Conservation (phyloP, 768 basidiomycete genomes). For the Rhizopogon vinicolor region DNA sequence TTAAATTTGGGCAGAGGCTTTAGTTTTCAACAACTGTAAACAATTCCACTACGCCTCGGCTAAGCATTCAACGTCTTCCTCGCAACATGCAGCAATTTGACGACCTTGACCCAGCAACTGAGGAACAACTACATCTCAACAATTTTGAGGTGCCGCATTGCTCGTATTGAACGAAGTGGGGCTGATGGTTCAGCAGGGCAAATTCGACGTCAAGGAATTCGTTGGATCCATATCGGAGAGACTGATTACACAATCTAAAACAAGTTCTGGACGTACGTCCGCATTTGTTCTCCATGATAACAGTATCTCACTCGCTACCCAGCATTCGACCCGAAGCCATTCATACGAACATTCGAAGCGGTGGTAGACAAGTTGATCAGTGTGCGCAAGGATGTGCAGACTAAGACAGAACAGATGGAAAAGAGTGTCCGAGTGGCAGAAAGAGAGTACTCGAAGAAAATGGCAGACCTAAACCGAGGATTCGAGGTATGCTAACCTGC, state of each 20-base stretch:
- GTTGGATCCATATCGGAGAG: constrained; percentile 83
- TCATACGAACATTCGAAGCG: constrained; percentile 87
- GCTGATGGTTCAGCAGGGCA: constrained; percentile 47
- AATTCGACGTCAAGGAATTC: constrained; percentile 91
- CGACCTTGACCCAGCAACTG: constrained; percentile 47
- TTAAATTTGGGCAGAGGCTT: constrained; percentile 7
- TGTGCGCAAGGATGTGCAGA: constrained; percentile 85
- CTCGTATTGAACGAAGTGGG: not conserved
- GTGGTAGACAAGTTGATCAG: constrained; percentile 86
- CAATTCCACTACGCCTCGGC: constrained; percentile 10
- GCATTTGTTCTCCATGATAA: constrained; percentile 11
- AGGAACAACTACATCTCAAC: constrained; percentile 47
- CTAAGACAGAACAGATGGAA: constrained; percentile 89
- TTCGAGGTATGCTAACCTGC: constrained; percentile 68
- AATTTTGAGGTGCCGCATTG: constrained; percentile 46
- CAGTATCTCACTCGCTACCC: constrained; percentile 1
- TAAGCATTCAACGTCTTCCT: constrained; percentile 1
- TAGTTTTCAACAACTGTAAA: constrained; percentile 28
- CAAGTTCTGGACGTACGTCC: constrained; percentile 72
- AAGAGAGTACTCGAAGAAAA: constrained; percentile 90
- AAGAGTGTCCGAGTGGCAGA: constrained; percentile 85
- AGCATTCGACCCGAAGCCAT: constrained; percentile 96
- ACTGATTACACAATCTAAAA: constrained; percentile 82
- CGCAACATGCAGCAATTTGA: constrained; percentile 18
- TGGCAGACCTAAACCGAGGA: constrained; percentile 87